These are phyloP conservation scores for Metschnikowia santaceciliae DNA, from an alignment of 805 yeast genomes.

Conservation along the genomic window DNA sequence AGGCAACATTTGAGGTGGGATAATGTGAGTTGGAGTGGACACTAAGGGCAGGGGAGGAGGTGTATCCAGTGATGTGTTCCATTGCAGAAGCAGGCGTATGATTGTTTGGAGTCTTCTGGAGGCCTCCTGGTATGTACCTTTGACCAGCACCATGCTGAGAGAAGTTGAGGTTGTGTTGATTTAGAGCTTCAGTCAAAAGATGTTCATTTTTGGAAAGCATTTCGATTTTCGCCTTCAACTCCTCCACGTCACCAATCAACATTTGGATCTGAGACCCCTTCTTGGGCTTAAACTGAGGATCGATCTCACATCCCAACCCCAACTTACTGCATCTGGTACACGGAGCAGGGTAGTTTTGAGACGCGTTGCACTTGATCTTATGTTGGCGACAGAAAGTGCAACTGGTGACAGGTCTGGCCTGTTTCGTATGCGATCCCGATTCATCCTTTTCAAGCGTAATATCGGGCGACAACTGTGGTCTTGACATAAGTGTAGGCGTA, in stretches of 20 bases:
- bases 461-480: conserved; percentile 5
- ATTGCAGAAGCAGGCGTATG: conserved; percentile 12
- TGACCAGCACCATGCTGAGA: conserved; percentile 9
- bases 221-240: conserved; percentile 68
- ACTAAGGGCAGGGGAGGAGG: conserved; percentile 6
- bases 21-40: neutral
- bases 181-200: conserved; percentile 60
- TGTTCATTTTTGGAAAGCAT: conserved; percentile 60
- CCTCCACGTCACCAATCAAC: conserved; percentile 80
- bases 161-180: conserved; percentile 37
- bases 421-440: conserved; percentile 19
- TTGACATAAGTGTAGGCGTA: conserved; percentile 6
- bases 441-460: neutral
- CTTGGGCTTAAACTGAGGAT: conserved; percentile 86
- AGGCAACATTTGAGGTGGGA: neutral
- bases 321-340: conserved; percentile 80
- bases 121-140: conserved; percentile 7
- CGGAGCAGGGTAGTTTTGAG: conserved; percentile 74
- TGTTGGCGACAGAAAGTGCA: conserved; percentile 95
- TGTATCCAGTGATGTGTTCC: conserved; percentile 16
- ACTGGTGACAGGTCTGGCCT: conserved; percentile 76
- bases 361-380: conserved; percentile 89
- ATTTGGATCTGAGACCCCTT: conserved; percentile 88
- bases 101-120: conserved; percentile 4
- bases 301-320: conserved; percentile 80